phyloP scores from a whole-genome alignment of 1,284 basidiomycete species.

The Sanguinoderma infundibulare region DNA sequence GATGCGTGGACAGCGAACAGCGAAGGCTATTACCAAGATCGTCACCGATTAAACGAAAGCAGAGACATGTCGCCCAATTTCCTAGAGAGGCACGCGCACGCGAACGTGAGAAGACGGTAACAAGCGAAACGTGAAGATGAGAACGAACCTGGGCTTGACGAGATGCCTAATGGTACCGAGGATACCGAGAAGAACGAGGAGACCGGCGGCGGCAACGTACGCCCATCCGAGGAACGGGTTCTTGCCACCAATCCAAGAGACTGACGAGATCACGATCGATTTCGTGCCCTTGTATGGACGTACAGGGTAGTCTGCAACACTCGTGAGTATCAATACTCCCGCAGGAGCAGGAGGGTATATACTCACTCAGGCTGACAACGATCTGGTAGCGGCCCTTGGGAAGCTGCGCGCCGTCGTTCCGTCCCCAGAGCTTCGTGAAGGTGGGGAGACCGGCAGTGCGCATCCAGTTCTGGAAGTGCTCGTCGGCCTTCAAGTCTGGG shows the following conservation, averaged over 20 bases:
- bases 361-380: slow-evolving; percentile 82
- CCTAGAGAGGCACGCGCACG: slow-evolving; percentile 40
- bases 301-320: slow-evolving; percentile 87
- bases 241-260: slow-evolving; percentile 98
- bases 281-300: slow-evolving; percentile 93
- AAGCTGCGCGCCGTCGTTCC: slow-evolving; percentile 86
- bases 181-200: slow-evolving; percentile 89
- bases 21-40: not conserved
- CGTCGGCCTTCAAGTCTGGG: slow-evolving; percentile 80
- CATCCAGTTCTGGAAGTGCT: slow-evolving; percentile 99
- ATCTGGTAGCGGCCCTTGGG: slow-evolving; percentile 79
- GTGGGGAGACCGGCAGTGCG: slow-evolving; percentile 95
- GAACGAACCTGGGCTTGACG: slow-evolving; percentile 85
- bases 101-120: slow-evolving; percentile 19
- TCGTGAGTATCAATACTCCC: not conserved
- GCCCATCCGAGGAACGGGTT: slow-evolving; percentile 98
- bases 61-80: slow-evolving; percentile 84
- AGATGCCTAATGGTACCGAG: slow-evolving; percentile 92
- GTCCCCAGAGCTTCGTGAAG: slow-evolving; percentile 93
- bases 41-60: slow-evolving; percentile 82
- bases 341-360: not conserved
- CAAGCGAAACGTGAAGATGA: slow-evolving; percentile 31
- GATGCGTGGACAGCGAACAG: slow-evolving; percentile 1
- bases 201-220: slow-evolving; percentile 87
- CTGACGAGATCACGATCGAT: slow-evolving; percentile 94